Evolutionary conservation across 73 alveolate species (phyloP), one percentile per base, ranked within the genome.

Genomic region (Blepharisma stoltei): DNA sequence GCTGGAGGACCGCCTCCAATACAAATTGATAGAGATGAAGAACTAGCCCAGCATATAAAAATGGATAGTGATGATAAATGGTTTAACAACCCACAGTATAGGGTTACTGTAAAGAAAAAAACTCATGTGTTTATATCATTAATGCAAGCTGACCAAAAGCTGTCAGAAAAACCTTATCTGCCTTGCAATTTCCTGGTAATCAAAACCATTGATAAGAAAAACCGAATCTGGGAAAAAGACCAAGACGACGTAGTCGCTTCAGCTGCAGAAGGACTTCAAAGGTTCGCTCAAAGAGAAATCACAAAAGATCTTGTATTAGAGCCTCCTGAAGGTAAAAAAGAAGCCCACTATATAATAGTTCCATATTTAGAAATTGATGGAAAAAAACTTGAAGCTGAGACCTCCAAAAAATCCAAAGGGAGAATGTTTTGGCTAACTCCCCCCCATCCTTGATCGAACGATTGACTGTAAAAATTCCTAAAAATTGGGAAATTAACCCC

Each of bases 1-100:
- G 87, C 94, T 38, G 99, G 99, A n/a, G 99, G 99, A 7, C 97
- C 99, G 7, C 99, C 98, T 1, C 89, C 88, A 47, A 88, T 93
- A 94, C 92, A 78, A 71, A 78, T 89, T 81, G 76, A 92, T 76
- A 85, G 91, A 54, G 92, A 87, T 45, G 94, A 87, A 55, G 81
- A 68, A 6, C 76, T 78, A 54, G 94, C 82, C 6, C 97, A 80
- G 60, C 89, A 84, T 86, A 86, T 86, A 6, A 84, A 90, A 44
- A 70, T 76, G 67, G 99, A 96, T 78, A 95, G 98, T 43, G 98
- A 96, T 82, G 99, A 96, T 80, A 93, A 97, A 76, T 96, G 98
- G 97, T 96, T 96, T 76, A 92, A 95, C 78, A 96, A 96, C 85
- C 99, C 99, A 20, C 97, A 96, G 78, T 96, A 81, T 84, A 88